Percentiles rank a stretch among this genome's conserved stretches.
Conservation (phyloP, 2,329 filamentous ascomycete genomes). For the Neopestalotiopsis sp. region DNA sequence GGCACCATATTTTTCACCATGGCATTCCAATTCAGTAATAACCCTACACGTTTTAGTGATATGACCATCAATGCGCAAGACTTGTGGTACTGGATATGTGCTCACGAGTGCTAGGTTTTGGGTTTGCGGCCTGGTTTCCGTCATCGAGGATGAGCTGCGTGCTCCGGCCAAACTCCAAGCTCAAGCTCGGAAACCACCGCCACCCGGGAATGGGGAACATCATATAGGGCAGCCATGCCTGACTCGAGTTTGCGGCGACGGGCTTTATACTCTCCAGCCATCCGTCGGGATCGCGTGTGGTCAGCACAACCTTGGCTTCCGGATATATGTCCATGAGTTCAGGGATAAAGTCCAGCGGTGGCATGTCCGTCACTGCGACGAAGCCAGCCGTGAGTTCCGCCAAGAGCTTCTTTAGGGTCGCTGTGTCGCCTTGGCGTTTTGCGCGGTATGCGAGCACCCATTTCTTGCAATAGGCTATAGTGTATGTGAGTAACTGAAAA, state of each 20-base stretch:
- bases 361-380: constrained; percentile 45
- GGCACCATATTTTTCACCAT: constrained; percentile 26
- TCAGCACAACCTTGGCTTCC: constrained; percentile 47
- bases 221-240: constrained; percentile 13
- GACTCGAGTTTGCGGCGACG: constrained; percentile 5
- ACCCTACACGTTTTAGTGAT: not conserved
- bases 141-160: not conserved
- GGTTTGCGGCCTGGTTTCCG: not conserved
- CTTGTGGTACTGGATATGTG: not conserved
- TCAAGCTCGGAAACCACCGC: constrained; percentile 15
- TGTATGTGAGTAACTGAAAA: not conserved
- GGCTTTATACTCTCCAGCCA: constrained; percentile 31
- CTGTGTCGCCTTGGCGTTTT: constrained; percentile 3
- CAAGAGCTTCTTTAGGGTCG: constrained; percentile 22
- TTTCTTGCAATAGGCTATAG: constrained; percentile 17
- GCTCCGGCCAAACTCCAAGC: not conserved
- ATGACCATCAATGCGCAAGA: not conserved
- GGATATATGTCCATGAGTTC: constrained; percentile 39
- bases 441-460: constrained; percentile 19
- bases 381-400: constrained; percentile 39
- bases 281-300: constrained; percentile 33
- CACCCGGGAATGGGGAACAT: constrained; percentile 17
- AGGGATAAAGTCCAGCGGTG: constrained; percentile 41
- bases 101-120: not conserved
- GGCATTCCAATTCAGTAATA: constrained; percentile 19